Evolutionary conservation across 352 stramenopile genomes (phyloP).

Genomic region (Phytophthora hibernalis): DNA sequence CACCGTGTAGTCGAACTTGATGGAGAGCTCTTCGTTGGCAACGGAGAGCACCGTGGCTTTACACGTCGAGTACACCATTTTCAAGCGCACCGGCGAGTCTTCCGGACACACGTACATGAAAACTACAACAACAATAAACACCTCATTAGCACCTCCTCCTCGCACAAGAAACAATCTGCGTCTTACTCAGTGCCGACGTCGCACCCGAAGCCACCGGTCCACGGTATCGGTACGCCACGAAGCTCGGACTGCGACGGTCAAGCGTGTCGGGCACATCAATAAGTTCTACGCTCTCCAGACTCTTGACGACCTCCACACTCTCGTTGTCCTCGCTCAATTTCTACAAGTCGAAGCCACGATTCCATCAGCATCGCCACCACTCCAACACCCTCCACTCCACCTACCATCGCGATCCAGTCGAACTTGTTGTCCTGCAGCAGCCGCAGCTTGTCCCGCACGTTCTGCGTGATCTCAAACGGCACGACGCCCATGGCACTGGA

Average conservation of each 20-base stretch:
- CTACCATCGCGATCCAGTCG: conserved; percentile 90
- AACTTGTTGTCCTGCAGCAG: conserved; percentile 84
- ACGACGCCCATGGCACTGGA: conserved; percentile 91
- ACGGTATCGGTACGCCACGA: conserved; percentile 79
- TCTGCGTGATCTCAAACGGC: conserved; percentile 86
- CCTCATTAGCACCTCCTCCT: not conserved
- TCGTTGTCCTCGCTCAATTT: conserved; percentile 84
- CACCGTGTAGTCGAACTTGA: conserved; percentile 80
- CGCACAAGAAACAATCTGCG: conserved; percentile 13
- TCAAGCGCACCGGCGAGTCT: conserved; percentile 82
- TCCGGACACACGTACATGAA: conserved; percentile 93
- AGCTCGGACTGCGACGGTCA: conserved; percentile 75
- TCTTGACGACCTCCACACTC: conserved; percentile 83
- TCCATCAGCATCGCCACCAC: not conserved
- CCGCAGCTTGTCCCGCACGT: conserved; percentile 80
- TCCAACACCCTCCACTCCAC: not conserved
- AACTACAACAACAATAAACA: conserved; percentile 41
- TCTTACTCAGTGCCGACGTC: conserved; percentile 40
- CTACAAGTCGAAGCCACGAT: conserved; percentile 35
- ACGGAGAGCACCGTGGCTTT: conserved; percentile 86
- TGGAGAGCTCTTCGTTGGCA: conserved; percentile 60
- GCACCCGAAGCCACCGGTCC: conserved; percentile 45
- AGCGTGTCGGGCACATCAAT: conserved; percentile 63
- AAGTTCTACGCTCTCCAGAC: conserved; percentile 77
- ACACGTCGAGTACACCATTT: conserved; percentile 93